Evolutionary conservation across 2,329 filamentous ascomycete genomes (phyloP).

Genomic region (Lasiodiplodia citricola): DNA sequence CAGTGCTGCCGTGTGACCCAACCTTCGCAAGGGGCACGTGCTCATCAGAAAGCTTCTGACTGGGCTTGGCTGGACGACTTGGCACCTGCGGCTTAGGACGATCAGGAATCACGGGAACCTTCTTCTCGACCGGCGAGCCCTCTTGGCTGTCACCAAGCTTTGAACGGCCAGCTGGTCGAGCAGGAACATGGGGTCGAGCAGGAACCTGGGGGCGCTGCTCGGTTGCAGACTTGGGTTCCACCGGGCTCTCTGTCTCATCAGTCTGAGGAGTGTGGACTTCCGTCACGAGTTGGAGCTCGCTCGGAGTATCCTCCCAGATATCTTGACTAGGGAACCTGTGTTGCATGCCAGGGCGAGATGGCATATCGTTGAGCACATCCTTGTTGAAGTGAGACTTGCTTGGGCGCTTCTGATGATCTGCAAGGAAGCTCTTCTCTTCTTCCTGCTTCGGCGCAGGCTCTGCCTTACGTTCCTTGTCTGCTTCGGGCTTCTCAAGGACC

Average conservation of each 20-base stretch:
- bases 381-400: conserved; percentile 65
- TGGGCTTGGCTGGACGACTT: conserved; percentile 61
- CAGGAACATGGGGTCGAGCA: conserved; percentile 38
- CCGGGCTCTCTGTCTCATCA: conserved; percentile 44
- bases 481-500: conserved; percentile 53
- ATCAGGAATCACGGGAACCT: conserved; percentile 58
- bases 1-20: conserved; percentile 33
- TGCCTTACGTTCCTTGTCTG: conserved; percentile 57
- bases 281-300: conserved; percentile 79
- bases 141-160: conserved; percentile 28
- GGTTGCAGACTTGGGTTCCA: conserved; percentile 14
- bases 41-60: conserved; percentile 36
- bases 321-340: conserved; percentile 89
- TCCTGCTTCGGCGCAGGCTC: conserved; percentile 46
- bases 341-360: conserved; percentile 61
- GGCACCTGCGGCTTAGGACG: conserved; percentile 70
- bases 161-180: conserved; percentile 37
- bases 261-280: conserved; percentile 64
- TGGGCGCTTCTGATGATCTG: conserved; percentile 58
- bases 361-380: conserved; percentile 52
- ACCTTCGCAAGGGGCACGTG: conserved; percentile 44
- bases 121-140: conserved; percentile 57
- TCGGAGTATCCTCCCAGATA: conserved; percentile 92
- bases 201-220: conserved; percentile 32
- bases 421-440: conserved; percentile 50